phyloP scores from a whole-genome alignment of 768 basidiomycete species.

The Saitozyma podzolica region DNA sequence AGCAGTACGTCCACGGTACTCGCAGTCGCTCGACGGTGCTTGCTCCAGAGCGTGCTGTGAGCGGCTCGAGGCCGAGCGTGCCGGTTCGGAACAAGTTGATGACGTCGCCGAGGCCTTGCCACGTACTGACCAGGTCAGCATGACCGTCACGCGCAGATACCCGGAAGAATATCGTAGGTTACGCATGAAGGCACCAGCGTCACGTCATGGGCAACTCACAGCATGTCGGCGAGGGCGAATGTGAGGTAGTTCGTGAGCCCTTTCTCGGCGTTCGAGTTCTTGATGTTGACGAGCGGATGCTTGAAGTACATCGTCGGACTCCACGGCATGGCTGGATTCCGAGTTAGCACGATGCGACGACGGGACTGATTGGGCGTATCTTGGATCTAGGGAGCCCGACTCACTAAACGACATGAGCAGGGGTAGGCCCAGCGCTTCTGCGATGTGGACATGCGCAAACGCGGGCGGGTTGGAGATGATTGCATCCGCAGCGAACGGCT shows the following conservation, averaged over 20 bases:
- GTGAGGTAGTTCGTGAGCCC: constrained; percentile 63
- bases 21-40: constrained; percentile 60
- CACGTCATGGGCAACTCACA: constrained; percentile 50
- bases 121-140: constrained; percentile 9
- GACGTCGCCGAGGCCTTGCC: constrained; percentile 61
- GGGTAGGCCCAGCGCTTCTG: constrained; percentile 65
- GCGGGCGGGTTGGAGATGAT: constrained; percentile 70
- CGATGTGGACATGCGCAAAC: constrained; percentile 67
- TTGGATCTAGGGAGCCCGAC: constrained; percentile 1
- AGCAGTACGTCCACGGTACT: constrained; percentile 67
- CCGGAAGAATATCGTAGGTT: background rate
- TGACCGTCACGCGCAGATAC: background rate
- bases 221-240: constrained; percentile 63
- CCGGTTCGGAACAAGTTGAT: constrained; percentile 62
- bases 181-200: background rate
- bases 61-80: constrained; percentile 58
- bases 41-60: constrained; percentile 60
- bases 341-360: background rate
- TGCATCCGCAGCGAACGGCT: constrained; percentile 63
- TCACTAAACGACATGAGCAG: constrained; percentile 61
- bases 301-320: constrained; percentile 61
- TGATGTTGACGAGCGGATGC: constrained; percentile 67
- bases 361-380: background rate
- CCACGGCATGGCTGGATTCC: constrained; percentile 66
- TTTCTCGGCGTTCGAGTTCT: constrained; percentile 59